A percentile compares a stretch with the other conserved stretches of the same genome.
These are phyloP conservation scores for Pontederia paniculata DNA, from an alignment of 176 grass and related monocot genomes.

Conservation along the genomic window DNA sequence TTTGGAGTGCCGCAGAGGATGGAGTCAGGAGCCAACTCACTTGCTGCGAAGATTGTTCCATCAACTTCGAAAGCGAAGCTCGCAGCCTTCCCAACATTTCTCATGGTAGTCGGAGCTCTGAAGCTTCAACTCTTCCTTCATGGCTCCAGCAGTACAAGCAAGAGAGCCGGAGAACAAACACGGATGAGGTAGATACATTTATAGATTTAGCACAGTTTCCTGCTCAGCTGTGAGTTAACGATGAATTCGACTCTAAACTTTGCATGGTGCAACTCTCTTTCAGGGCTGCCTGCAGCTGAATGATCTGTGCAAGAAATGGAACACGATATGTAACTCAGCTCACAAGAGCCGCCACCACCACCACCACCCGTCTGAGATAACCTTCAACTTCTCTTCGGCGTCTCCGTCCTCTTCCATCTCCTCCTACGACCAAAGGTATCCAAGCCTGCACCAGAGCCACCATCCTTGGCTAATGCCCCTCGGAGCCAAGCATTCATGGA, in stretches of 20 bases:
- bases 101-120: neutral
- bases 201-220: neutral
- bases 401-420: constrained; percentile 12
- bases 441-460: neutral
- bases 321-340: neutral
- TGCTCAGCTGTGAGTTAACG: too few species aligned
- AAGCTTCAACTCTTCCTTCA: neutral
- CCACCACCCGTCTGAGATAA: neutral
- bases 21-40: neutral
- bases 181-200: neutral
- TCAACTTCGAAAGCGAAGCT: neutral
- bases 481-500: neutral
- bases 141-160: neutral
- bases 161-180: neutral
- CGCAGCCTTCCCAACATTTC: neutral
- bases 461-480: neutral
- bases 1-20: too few species aligned
- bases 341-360: neutral
- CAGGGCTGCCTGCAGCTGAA: neutral
- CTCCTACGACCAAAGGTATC: neutral
- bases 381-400: neutral
- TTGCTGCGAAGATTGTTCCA: neutral
- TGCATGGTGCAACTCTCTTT: neutral
- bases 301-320: neutral
- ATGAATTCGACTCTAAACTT: too few species aligned